These are phyloP conservation scores for Shiraia bambusicola DNA, from an alignment of 2,329 filamentous ascomycete genomes.

Conservation along the genomic window DNA sequence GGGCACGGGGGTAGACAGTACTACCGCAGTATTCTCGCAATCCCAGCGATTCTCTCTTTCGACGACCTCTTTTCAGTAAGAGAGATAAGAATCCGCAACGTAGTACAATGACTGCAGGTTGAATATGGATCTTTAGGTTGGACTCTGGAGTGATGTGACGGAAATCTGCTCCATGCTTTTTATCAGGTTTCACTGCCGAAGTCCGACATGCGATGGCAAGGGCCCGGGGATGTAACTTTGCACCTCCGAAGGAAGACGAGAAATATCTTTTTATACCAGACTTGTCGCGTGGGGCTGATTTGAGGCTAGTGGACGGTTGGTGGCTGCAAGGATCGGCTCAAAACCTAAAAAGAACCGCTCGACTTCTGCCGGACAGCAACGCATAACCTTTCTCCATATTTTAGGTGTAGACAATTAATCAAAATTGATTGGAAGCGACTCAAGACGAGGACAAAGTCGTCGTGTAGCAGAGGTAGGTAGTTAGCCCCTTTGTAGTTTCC, in stretches of 20 bases:
- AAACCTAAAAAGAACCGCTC: neutral
- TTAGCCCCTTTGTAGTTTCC: too few relatives aligned
- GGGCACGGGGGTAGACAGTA: conserved; percentile 12
- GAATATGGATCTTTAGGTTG: neutral
- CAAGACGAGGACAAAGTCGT: too few relatives aligned
- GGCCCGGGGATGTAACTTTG: neutral
- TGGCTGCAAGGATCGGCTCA: conserved; percentile 1
- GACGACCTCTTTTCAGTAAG: conserved; percentile 1
- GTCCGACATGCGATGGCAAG: too few relatives aligned
- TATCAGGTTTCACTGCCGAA: too few relatives aligned
- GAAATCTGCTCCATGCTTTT: too few relatives aligned
- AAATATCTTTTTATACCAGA: neutral
- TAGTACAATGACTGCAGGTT: too few relatives aligned
- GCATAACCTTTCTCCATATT: too few relatives aligned
- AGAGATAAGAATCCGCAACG: conserved; percentile 11
- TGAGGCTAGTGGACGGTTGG: conserved; percentile 3
- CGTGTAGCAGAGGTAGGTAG: too few relatives aligned
- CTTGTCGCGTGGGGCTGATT: neutral
- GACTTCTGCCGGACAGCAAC: neutral
- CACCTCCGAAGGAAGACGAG: neutral
- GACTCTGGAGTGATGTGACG: neutral
- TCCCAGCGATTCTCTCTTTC: conserved; percentile 4
- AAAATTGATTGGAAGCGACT: too few relatives aligned
- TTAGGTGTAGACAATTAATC: too few relatives aligned
- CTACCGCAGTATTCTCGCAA: conserved; percentile 3